These are phyloP conservation scores for Trypanosomatidae sp. DNA, from an alignment of 208 protist genomes.

Conservation along the genomic window DNA sequence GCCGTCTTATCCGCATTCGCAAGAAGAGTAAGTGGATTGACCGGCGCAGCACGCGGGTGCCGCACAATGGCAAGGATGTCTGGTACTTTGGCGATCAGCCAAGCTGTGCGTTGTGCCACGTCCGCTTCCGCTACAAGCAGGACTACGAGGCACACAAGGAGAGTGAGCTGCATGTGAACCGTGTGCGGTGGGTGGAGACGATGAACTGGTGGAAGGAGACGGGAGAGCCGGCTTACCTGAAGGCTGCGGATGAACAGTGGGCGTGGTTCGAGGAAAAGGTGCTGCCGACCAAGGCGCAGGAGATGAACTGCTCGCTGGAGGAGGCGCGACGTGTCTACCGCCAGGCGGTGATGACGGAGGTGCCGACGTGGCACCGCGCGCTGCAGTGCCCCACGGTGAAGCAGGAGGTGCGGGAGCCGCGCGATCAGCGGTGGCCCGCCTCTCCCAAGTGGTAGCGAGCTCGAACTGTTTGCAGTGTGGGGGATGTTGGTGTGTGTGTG, in stretches of 20 bases:
- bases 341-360: conserved; percentile 62
- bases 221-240: conserved; percentile 63
- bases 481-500: too few species aligned
- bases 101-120: conserved; percentile 85
- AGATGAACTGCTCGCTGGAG: conserved; percentile 55
- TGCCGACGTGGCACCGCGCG: conserved; percentile 59
- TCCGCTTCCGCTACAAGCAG: conserved; percentile 91
- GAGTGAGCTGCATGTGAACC: conserved; percentile 83
- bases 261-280: conserved; percentile 73
- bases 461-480: too few species aligned
- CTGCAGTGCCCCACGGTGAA: conserved; percentile 69
- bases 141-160: conserved; percentile 92
- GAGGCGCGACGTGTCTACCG: conserved; percentile 52
- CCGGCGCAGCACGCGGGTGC: conserved; percentile 75
- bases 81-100: conserved; percentile 87
- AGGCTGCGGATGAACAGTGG: conserved; percentile 55
- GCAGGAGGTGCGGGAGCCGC: conserved; percentile 80
- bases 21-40: conserved; percentile 92
- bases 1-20: conserved; percentile 83
- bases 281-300: conserved; percentile 57
- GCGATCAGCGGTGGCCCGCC: conserved; percentile 87
- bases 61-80: conserved; percentile 87
- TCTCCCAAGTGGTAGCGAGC: conserved; percentile 84
- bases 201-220: conserved; percentile 81
- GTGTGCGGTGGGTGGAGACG: conserved; percentile 88